Conservation (phyloP, 306 rosid species). For the Alnus glutinosa region DNA sequence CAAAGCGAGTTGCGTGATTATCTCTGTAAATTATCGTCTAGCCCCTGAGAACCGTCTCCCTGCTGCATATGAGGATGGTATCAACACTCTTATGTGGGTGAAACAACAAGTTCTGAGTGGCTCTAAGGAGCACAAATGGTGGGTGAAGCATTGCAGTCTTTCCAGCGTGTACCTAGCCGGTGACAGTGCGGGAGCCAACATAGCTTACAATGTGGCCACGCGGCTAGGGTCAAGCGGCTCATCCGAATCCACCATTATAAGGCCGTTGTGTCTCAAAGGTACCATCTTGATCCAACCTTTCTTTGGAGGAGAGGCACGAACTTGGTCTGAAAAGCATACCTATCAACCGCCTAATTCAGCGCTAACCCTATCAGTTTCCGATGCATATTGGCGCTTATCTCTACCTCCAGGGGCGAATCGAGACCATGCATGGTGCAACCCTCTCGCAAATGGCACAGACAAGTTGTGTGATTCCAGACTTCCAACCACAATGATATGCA, state of each 20-base stretch:
- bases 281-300: constrained; percentile 80
- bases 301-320: constrained; percentile 77
- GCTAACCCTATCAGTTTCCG: constrained; percentile 55
- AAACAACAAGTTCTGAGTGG: constrained; percentile 49
- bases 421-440: constrained; percentile 82
- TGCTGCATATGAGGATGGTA: constrained; percentile 71
- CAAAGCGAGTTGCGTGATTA: constrained; percentile 55
- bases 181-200: constrained; percentile 93
- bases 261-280: constrained; percentile 52
- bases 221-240: constrained; percentile 33
- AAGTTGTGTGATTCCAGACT: constrained; percentile 48
- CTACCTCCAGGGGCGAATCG: constrained; percentile 65
- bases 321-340: constrained; percentile 56
- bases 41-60: constrained; percentile 86
- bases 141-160: constrained; percentile 55
- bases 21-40: constrained; percentile 67
- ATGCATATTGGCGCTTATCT: constrained; percentile 73
- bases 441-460: constrained; percentile 39
- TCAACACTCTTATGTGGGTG: constrained; percentile 66
- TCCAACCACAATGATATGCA: constrained; percentile 56
- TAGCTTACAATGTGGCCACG: constrained; percentile 67
- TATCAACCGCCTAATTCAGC: constrained; percentile 55
- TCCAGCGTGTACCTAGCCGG: constrained; percentile 60
- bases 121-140: constrained; percentile 54
- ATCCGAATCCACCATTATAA: constrained; percentile 31